phyloP scores from a whole-genome alignment of 257 asterid genomes.

The Dorcoceras hygrometricum region DNA sequence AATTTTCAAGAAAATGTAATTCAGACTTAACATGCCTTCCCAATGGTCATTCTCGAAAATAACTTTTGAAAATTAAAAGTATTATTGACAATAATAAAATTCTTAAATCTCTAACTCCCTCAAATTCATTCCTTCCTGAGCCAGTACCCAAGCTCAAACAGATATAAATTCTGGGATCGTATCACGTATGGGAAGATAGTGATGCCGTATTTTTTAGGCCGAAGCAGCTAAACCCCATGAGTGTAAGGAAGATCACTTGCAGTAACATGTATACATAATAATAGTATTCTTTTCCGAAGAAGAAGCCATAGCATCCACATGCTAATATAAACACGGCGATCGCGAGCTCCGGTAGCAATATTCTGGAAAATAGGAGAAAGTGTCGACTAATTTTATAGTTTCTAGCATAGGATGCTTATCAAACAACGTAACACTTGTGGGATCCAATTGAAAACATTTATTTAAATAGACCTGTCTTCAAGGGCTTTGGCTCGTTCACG shows the following conservation, averaged over 20 bases:
- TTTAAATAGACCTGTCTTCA: neutral
- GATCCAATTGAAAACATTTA: no score
- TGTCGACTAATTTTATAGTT: neutral
- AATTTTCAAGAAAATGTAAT: no score
- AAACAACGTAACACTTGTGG: no score
- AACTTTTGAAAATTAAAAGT: no score
- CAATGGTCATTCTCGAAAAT: no score
- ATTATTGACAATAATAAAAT: no score
- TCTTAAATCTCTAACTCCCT: neutral
- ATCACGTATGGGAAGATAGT: no score
- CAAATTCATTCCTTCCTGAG: neutral
- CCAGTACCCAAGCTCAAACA: no score
- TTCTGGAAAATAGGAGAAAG: conserved; percentile 11
- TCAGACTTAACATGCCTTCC: no score
- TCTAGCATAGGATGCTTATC: neutral
- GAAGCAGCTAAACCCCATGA: conserved; percentile 24
- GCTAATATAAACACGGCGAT: conserved; percentile 22
- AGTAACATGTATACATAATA: conserved; percentile 20
- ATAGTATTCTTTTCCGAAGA: conserved; percentile 17
- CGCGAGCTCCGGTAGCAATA: conserved; percentile 22
- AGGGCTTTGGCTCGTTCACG: neutral
- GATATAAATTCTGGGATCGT: no score
- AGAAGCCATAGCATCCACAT: conserved; percentile 26
- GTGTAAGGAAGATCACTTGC: conserved; percentile 21
- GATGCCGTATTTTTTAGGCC: neutral